These are phyloP conservation scores for Monosporascus sp. DNA, from an alignment of 2,329 filamentous ascomycete genomes.

Conservation along the genomic window DNA sequence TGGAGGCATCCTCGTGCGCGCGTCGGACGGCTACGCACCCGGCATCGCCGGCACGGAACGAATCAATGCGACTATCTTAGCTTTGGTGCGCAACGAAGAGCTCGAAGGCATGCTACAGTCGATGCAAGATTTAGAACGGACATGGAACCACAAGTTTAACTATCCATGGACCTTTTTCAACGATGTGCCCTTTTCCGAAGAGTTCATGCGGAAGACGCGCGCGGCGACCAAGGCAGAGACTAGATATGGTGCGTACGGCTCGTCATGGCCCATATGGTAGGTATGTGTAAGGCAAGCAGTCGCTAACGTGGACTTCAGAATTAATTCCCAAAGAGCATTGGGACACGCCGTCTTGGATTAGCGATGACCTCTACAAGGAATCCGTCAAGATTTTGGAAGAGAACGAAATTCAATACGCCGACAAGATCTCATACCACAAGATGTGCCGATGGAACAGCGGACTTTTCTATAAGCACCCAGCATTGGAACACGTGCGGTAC, in stretches of 20 bases:
- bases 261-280: neutral
- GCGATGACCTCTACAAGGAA: conserved; percentile 76
- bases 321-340: conserved; percentile 92
- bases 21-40: conserved; percentile 71
- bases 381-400: conserved; percentile 79
- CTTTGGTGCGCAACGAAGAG: conserved; percentile 90
- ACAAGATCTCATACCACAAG: conserved; percentile 87
- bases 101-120: conserved; percentile 76
- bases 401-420: conserved; percentile 84
- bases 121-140: conserved; percentile 87
- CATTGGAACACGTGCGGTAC: conserved; percentile 74
- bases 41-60: conserved; percentile 71
- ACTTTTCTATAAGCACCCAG: conserved; percentile 94
- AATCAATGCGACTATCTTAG: conserved; percentile 88
- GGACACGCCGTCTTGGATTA: conserved; percentile 89
- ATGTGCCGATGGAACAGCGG: conserved; percentile 99
- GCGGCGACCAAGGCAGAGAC: conserved; percentile 85
- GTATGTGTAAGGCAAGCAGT: neutral
- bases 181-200: conserved; percentile 84
- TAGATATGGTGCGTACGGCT: conserved; percentile 59
- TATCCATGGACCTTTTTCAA: conserved; percentile 99
- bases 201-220: conserved; percentile 80
- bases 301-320: conserved; percentile 49
- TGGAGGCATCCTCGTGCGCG: conserved; percentile 66
- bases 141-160: conserved; percentile 99